Base-by-base conservation (phyloP, 352 stramenopile species). In the Pythium periplocum region DNA sequence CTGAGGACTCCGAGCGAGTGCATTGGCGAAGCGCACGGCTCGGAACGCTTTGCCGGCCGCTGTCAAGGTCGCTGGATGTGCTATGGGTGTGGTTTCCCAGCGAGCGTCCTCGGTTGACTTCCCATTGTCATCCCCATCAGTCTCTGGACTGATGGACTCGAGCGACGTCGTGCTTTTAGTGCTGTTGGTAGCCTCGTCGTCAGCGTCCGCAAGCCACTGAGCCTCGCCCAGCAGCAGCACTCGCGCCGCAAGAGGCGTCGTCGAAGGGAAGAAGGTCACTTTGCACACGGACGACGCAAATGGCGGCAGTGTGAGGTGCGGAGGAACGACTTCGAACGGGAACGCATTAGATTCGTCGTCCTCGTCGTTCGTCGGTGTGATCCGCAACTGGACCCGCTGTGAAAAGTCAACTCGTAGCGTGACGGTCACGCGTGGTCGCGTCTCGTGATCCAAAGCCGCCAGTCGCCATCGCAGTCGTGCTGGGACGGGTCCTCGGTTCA, bases 31-130 rank as follows among this genome's bases (percentile, higher is more conserved):
- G 2, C 83, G 78, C 9, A 93, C 83, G 9, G 75, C 83, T 37
- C 78, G 58, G 40, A 93, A 74, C 1, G 83, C 83, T 48, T 90
- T 93, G 17, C 83, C 83, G 1, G 65, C 68, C 6, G 78, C 74
- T 40, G 41, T 71, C 54, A 32, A 26, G 17, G 17, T 0, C 17
- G 17, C 17, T 26, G 17, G 17, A 26, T 26, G 17, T 26, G 17
- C 17, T 26, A 26, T 26, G 17, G 17, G 17, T 26, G 17, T 26
- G 17, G 17, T 26, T 26, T 26, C 17, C 17, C 17, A 26, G 17
- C 17, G 17, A 26, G 17, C 17, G 17, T 26, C 17, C 17, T 26
- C 17, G 17, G 17, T 26, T 26, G 17, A 26, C 17, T 26, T 26
- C 17, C 17, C 17, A 26, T 26, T 26, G 17, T 26, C 17, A 26